A percentile compares a stretch with the other conserved stretches of the same genome.
These are phyloP conservation scores for Eremochloa ophiuroides DNA, from an alignment of 176 grass and related monocot genomes.

Conservation along the genomic window DNA sequence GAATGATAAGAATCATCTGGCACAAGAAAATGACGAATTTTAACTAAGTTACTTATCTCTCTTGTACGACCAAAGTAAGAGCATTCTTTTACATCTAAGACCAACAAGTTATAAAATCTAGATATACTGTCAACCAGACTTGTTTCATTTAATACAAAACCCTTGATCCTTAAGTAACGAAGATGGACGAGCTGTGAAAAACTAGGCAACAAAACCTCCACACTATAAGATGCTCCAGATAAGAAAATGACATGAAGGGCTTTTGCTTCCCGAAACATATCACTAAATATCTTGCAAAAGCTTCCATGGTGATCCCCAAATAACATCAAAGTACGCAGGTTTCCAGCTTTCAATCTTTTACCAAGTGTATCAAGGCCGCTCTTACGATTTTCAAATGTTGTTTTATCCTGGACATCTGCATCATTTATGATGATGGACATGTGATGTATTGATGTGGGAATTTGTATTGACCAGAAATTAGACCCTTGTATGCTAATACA, in stretches of 20 bases:
- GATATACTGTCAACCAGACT: neutral
- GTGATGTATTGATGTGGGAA: neutral
- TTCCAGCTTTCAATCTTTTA: neutral
- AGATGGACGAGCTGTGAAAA: constrained; percentile 8
- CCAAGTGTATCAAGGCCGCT: neutral
- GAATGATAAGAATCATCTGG: neutral
- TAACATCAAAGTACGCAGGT: constrained; percentile 1
- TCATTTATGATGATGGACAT: neutral
- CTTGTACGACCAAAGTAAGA: too few relatives aligned
- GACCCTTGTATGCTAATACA: neutral
- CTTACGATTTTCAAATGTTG: neutral
- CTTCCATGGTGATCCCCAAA: constrained; percentile 11
- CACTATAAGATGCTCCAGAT: neutral
- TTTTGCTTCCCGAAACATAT: neutral
- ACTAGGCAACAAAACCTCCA: neutral
- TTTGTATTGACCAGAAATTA: neutral
- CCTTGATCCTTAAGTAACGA: constrained; percentile 1
- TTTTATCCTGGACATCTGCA: neutral
- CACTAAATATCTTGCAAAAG: neutral
- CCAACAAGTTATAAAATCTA: constrained; percentile 4
- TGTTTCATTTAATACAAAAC: neutral
- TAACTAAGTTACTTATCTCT: neutral
- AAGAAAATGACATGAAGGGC: neutral
- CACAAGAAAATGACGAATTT: neutral
- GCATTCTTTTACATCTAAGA: neutral